Conservation (phyloP, 371 early-diverging fungal species). For the Cladochytrium tenue region DNA sequence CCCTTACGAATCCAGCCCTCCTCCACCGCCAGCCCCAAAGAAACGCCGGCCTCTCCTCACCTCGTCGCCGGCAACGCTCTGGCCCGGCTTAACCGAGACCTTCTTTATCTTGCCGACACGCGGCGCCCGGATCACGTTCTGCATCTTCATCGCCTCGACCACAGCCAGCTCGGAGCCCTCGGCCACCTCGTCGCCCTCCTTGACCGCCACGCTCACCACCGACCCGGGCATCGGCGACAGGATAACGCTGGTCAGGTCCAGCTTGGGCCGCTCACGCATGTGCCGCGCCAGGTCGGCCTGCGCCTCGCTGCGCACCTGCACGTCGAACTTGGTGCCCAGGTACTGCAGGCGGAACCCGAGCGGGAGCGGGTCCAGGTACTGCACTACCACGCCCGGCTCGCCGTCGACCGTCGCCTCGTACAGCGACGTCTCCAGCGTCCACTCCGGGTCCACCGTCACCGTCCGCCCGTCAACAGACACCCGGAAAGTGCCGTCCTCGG, state of each 20-base stretch:
- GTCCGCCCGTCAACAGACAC: slow-evolving; percentile 3
- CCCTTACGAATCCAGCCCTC: too few species aligned
- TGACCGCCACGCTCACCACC: slow-evolving; percentile 81
- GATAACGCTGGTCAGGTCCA: slow-evolving; percentile 72
- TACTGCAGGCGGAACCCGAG: slow-evolving; percentile 68
- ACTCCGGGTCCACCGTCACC: neutral
- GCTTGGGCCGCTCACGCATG: slow-evolving; percentile 76
- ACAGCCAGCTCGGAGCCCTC: slow-evolving; percentile 86
- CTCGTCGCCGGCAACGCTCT: slow-evolving; percentile 83
- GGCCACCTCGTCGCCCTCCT: slow-evolving; percentile 78
- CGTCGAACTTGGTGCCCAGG: slow-evolving; percentile 62
- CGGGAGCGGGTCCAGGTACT: slow-evolving; percentile 6
- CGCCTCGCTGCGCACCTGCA: slow-evolving; percentile 56
- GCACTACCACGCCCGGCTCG: neutral
- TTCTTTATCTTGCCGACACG: slow-evolving; percentile 78
- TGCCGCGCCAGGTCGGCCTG: slow-evolving; percentile 61
- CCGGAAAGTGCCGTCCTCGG: slow-evolving; percentile 1
- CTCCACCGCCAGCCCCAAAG: too few species aligned
- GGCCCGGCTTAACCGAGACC: slow-evolving; percentile 72
- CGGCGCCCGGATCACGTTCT: slow-evolving; percentile 81
- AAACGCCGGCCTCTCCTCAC: too few species aligned
- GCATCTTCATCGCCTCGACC: slow-evolving; percentile 93
- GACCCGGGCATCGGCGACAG: slow-evolving; percentile 93
- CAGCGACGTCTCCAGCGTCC: neutral
- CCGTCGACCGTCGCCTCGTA: slow-evolving; percentile 2